Evolutionary conservation across 2,329 filamentous ascomycete species (phyloP), one percentile per base, ranked within the genome.

Genomic region (Blastomyces silverae): DNA sequence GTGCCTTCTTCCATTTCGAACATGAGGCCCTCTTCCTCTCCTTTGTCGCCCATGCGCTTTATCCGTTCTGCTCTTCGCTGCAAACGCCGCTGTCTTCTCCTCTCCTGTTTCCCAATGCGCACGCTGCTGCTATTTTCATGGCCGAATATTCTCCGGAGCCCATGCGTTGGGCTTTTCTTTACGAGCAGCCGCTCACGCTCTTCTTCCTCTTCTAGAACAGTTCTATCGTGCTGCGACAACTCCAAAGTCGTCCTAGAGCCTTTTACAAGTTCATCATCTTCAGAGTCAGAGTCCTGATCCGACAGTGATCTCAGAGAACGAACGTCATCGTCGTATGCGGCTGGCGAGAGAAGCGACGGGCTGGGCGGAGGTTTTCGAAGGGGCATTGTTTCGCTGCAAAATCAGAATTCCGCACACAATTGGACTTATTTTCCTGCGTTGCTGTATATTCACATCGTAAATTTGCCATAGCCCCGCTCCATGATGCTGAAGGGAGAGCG

Each of bases 1-100:
- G 82, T 84, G 0, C 91, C 91, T 73, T 92, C 89, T 76, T 97
- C 92, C 89, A 93, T 91, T 78, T 94, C 90, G 75, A 91, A 92
- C 87, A 96, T 90, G 71, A 95, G 80, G 48, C 88, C 87, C 69
- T 90, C 86, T 73, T 91, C 89, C 64, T 76, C 72, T 84, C 74
- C 68, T 77, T 80, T 67, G 82, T 81, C 77, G 78, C 81, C 76
- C 63, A 61, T 71, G 48, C 72, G 84, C 85, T 70, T 80, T 79
- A 69, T 78, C 61, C 70, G 69, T 46, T 70, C 71, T 63, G 67
- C 68, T 66, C 72, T 71, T 65, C 72, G 71, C 72, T 84, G 79
- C 53, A 79, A 76, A 64, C 81, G 81, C 58, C 84, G 79, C 58
- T 75, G 76, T 64, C 75, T 75, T 67, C 83, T 80, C 70, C 83